Percentiles rank a stretch among this genome's conserved stretches.
phyloP scores from a whole-genome alignment of 139 green algal species.

The Eudorina sp. region DNA sequence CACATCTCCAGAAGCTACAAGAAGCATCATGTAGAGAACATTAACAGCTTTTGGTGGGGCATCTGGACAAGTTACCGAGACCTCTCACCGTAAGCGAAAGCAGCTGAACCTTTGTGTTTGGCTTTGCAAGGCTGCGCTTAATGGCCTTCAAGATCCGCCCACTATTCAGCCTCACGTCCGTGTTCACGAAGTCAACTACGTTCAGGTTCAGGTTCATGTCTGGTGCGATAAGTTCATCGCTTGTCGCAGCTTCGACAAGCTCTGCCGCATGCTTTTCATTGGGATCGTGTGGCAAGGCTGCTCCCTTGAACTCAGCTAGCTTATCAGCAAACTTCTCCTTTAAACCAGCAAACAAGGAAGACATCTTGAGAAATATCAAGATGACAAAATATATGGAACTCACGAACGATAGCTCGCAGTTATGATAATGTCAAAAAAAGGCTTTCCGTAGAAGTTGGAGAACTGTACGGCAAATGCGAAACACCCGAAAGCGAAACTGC shows the following conservation, averaged over 20 bases:
- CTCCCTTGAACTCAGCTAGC: slow-evolving; percentile 8
- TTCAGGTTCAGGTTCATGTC: slow-evolving; percentile 71
- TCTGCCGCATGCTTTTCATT: slow-evolving; percentile 46
- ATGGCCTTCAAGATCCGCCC: slow-evolving; percentile 31
- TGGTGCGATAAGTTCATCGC: slow-evolving; percentile 56
- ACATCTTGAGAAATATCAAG: no score
- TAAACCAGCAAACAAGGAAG: not conserved
- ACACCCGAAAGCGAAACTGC: no score
- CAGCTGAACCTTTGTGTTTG: slow-evolving; percentile 64
- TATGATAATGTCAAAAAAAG: no score
- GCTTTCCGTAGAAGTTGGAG: no score
- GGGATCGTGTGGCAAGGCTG: slow-evolving; percentile 38
- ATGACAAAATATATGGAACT: no score
- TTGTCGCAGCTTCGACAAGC: slow-evolving; percentile 60
- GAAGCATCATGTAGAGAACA: no score
- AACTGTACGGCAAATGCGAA: no score
- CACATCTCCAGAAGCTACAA: slow-evolving; percentile 65
- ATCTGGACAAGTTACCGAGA: slow-evolving; percentile 58
- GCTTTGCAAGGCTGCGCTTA: slow-evolving; percentile 43
- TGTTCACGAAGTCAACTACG: slow-evolving; percentile 69
- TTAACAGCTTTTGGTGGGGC: no score
- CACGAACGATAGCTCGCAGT: no score
- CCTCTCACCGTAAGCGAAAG: slow-evolving; percentile 62
- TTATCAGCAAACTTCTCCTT: slow-evolving; percentile 38
- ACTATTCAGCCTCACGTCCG: slow-evolving; percentile 39